A percentile compares a stretch with the other conserved stretches of the same genome.
phyloP scores from a whole-genome alignment of 305 asterid species.

The Fraxinus xanthoxyloides region DNA sequence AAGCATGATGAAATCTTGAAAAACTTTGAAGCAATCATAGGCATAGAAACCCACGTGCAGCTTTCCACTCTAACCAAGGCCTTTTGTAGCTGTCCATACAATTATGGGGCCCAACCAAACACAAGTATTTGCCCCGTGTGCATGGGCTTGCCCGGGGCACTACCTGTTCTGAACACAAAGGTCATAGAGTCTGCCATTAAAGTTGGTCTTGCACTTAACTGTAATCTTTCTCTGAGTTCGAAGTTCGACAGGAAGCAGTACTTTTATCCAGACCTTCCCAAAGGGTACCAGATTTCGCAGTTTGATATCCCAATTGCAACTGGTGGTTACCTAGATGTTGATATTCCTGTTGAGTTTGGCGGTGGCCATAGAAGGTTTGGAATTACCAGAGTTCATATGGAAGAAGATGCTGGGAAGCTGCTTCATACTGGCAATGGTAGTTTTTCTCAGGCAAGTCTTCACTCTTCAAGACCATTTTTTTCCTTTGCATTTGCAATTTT shows the following conservation, averaged over 20 bases:
- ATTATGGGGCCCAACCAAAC: constrained; percentile 68
- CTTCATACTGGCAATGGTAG: constrained; percentile 75
- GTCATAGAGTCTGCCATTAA: constrained; percentile 73
- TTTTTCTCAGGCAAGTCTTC: constrained; percentile 65
- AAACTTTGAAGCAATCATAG: constrained; percentile 82
- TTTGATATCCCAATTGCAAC: constrained; percentile 86
- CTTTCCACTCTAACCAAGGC: constrained; percentile 90
- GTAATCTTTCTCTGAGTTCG: constrained; percentile 66
- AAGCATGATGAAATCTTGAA: constrained; percentile 52
- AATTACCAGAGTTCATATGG: constrained; percentile 95
- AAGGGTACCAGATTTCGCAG: constrained; percentile 98
- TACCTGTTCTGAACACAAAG: constrained; percentile 89
- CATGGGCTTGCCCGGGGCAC: constrained; percentile 96
- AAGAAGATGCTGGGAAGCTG: constrained; percentile 98
- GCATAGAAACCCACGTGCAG: constrained; percentile 96
- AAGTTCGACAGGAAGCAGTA: constrained; percentile 96
- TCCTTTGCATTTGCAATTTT: neutral
- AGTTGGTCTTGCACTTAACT: constrained; percentile 86
- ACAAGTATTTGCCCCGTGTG: constrained; percentile 83
- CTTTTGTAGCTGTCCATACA: constrained; percentile 89
- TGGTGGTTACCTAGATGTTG: constrained; percentile 81
- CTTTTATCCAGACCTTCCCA: constrained; percentile 95
- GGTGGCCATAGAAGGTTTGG: constrained; percentile 96
- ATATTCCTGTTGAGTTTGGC: constrained; percentile 90
- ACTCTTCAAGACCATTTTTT: neutral